Evolutionary conservation across 495 filamentous ascomycete genomes (phyloP), one percentile per base, ranked within the genome.

Genomic region (Alectoria sarmentosa): DNA sequence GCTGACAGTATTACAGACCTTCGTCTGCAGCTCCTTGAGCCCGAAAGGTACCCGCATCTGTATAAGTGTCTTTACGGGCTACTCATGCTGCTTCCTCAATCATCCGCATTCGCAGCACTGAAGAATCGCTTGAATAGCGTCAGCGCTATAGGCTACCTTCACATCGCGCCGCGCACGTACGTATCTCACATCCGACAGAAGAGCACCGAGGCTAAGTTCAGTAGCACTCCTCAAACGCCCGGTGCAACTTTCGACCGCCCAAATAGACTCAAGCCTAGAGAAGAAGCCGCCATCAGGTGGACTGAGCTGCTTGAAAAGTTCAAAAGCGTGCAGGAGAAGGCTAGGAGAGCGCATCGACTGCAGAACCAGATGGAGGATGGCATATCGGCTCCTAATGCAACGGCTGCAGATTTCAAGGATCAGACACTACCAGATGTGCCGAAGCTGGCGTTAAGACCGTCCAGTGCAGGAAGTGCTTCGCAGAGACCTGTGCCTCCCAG

Each of bases 31-130:
- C 86, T 99, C 23, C 87, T 99, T n/a, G 95, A 99, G 72, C 95
- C 95, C 13, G 95, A 98, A 73, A 90, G 88, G 75, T 94, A 94
- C 65, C 95, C 95, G 15, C 90, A 96, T 72, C 81, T 99, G 3
- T 98, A 99, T 78, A 99, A 99, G 79, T 98, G 93, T 75, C 86
- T 99, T 17, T 99, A 97, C 71, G 95, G 95, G 38, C 82, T 99
- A 15, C 80, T 99, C 61, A 99, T 99, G 95, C 87, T 99, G 54
- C 84, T 99, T 19, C 95, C 95, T 3, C 95, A 99, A 75, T 96
- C 91, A 30, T 93, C 92, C 37, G 95, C 95, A 15, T 99, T 99
- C 75, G 93, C 92, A 11, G 92, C 92, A 4, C 80, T 99, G 34
- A 99, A 97, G 71, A 99, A 99, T 73, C 90, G 95, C 48, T 80